Evolutionary conservation across 164 flowering plant genomes (phyloP).

Genomic region (Macadamia integrifolia): DNA sequence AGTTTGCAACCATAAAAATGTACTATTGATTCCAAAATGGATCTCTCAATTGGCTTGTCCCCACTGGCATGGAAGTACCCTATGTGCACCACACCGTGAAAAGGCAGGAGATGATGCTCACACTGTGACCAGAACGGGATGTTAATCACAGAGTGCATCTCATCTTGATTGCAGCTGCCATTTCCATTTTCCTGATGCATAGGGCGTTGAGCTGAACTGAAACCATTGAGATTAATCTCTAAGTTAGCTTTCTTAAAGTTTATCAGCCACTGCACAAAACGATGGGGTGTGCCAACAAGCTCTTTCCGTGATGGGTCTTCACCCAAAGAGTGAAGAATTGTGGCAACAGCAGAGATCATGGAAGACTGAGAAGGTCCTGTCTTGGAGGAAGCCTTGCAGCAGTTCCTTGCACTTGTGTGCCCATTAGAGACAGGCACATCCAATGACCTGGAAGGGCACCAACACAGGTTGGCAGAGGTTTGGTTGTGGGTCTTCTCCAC

Average conservation of each 20-base stretch:
- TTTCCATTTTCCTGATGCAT: constrained; percentile 13
- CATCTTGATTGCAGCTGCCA: constrained; percentile 13
- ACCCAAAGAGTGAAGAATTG: constrained; percentile 64
- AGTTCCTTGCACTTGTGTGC: constrained; percentile 12
- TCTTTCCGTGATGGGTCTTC: constrained; percentile 81
- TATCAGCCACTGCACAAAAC: constrained; percentile 79
- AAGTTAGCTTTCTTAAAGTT: constrained; percentile 52
- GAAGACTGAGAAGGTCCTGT: constrained; percentile 25
- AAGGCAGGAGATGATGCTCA: constrained; percentile 96
- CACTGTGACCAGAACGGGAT: constrained; percentile 85
- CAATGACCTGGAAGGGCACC: constrained; percentile 63
- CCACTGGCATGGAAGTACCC: constrained; percentile 52
- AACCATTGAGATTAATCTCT: constrained; percentile 56
- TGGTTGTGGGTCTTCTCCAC: constrained; percentile 17
- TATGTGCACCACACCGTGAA: constrained; percentile 83
- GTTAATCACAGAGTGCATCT: constrained; percentile 52
- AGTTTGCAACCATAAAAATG: constrained; percentile 85
- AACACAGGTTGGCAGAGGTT: constrained; percentile 22
- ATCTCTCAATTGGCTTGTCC: constrained; percentile 29
- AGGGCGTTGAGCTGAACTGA: constrained; percentile 17
- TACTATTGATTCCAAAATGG: constrained; percentile 64
- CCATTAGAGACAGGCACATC: constrained; percentile 22
- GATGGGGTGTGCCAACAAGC: constrained; percentile 68
- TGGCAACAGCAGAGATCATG: constrained; percentile 59
- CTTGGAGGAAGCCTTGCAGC: constrained; percentile 20